These are phyloP conservation scores for Eimeria tenella DNA, from an alignment of 169 alveolate species.

Conservation along the genomic window DNA sequence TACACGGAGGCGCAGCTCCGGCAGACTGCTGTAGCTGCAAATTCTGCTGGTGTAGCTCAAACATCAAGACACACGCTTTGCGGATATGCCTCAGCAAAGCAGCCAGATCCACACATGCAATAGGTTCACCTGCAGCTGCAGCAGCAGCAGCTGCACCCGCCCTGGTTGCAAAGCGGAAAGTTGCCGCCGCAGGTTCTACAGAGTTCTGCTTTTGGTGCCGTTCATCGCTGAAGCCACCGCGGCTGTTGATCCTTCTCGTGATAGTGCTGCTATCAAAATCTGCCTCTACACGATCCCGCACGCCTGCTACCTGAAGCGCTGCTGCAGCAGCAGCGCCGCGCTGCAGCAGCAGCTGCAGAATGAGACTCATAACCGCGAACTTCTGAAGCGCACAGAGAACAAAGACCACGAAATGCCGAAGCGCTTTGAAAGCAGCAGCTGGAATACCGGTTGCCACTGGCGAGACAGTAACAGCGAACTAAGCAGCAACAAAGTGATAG, in stretches of 20 bases:
- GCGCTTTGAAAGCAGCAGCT: neutral
- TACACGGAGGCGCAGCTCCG: slow-evolving; percentile 16
- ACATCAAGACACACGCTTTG: slow-evolving; percentile 24
- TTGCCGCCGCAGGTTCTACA: neutral
- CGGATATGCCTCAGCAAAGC: slow-evolving; percentile 11
- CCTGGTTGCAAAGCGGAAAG: neutral
- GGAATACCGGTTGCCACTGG: neutral
- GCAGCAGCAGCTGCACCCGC: slow-evolving; percentile 20
- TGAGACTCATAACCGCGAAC: slow-evolving; percentile 56
- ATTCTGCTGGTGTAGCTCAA: neutral
- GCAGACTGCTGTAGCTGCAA: slow-evolving; percentile 9
- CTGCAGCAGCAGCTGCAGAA: slow-evolving; percentile 67
- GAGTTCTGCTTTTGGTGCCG: neutral
- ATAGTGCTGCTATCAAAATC: neutral
- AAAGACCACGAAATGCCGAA: neutral
- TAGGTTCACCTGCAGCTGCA: slow-evolving; percentile 31
- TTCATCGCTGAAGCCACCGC: neutral
- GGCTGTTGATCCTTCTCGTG: neutral
- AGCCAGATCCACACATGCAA: neutral
- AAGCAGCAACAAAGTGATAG: neutral
- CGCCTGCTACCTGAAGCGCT: slow-evolving; percentile 64
- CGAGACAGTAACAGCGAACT: neutral
- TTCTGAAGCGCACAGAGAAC: neutral
- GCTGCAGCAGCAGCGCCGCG: slow-evolving; percentile 56
- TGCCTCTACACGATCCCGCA: slow-evolving; percentile 48